Evolutionary conservation across 495 filamentous ascomycete species (phyloP).

Genomic region (Sporormia fimetaria): DNA sequence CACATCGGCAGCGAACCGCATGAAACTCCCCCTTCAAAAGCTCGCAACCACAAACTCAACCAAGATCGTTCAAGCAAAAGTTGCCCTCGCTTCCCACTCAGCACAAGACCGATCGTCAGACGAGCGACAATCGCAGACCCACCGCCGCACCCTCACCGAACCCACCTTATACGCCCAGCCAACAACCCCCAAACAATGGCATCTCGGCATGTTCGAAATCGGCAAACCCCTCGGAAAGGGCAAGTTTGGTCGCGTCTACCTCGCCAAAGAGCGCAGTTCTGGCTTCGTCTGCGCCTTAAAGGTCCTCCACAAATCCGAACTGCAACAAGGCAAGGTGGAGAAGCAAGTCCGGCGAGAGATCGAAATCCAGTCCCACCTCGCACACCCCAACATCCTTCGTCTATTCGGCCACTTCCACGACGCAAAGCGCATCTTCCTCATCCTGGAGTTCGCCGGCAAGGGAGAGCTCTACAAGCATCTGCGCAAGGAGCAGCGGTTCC

Average conservation of each 20-base stretch:
- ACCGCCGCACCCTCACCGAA: constrained; percentile 27
- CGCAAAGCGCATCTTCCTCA: constrained; percentile 87
- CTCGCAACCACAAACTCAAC: constrained; percentile 25
- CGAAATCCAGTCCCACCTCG: constrained; percentile 92
- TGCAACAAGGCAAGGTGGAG: constrained; percentile 86
- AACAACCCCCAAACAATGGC: constrained; percentile 57
- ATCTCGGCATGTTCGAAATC: constrained; percentile 98
- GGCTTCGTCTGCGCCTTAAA: constrained; percentile 96
- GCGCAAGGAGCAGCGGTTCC: constrained; percentile 73
- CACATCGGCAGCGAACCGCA: constrained; percentile 26
- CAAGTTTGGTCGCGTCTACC: constrained; percentile 93
- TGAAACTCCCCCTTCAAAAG: constrained; percentile 37
- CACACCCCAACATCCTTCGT: constrained; percentile 90
- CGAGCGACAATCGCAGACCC: constrained; percentile 9
- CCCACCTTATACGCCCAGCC: constrained; percentile 51
- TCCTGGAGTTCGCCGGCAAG: constrained; percentile 89
- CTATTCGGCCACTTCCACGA: constrained; percentile 97
- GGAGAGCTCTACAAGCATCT: constrained; percentile 97
- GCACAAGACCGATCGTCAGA: constrained; percentile 40
- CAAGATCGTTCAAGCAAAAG: constrained; percentile 32
- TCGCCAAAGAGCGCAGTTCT: constrained; percentile 77
- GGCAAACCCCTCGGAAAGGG: constrained; percentile 92
- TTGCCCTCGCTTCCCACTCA: constrained; percentile 55
- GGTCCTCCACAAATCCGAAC: constrained; percentile 87
- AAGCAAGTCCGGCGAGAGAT: constrained; percentile 96